Conservation (phyloP, 495 filamentous ascomycete genomes). For the Tuber calosporum region DNA sequence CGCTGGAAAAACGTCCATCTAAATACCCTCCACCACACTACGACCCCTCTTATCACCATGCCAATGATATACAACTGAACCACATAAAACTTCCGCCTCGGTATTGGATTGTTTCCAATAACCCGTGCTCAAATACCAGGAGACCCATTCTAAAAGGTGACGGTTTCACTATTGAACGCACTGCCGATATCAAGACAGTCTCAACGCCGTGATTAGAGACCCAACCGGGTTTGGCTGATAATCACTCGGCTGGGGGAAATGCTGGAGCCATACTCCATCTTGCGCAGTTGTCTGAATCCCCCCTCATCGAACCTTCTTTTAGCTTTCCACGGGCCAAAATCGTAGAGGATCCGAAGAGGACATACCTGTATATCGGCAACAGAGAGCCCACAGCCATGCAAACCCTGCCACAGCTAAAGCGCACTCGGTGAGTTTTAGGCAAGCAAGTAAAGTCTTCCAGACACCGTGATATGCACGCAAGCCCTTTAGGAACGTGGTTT, state of each 20-base stretch:
- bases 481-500: background rate
- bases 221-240: background rate
- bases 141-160: background rate
- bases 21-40: background rate
- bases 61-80: background rate
- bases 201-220: no score
- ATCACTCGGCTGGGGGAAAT: background rate
- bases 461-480: background rate
- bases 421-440: background rate
- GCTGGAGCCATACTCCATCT: background rate
- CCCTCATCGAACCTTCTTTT: background rate
- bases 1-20: background rate
- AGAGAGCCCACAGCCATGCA: background rate
- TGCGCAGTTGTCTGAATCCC: background rate
- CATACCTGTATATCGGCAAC: background rate
- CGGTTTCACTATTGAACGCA: background rate
- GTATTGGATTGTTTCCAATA: background rate
- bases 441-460: background rate
- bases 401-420: background rate
- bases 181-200: background rate
- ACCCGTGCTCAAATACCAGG: background rate
- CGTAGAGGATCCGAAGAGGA: background rate
- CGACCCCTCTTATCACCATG: background rate
- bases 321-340: background rate
- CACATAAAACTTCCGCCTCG: background rate